These are phyloP conservation scores for Ceratocystis cacaofunesta DNA, from an alignment of 2,329 filamentous ascomycete species.

Conservation along the genomic window DNA sequence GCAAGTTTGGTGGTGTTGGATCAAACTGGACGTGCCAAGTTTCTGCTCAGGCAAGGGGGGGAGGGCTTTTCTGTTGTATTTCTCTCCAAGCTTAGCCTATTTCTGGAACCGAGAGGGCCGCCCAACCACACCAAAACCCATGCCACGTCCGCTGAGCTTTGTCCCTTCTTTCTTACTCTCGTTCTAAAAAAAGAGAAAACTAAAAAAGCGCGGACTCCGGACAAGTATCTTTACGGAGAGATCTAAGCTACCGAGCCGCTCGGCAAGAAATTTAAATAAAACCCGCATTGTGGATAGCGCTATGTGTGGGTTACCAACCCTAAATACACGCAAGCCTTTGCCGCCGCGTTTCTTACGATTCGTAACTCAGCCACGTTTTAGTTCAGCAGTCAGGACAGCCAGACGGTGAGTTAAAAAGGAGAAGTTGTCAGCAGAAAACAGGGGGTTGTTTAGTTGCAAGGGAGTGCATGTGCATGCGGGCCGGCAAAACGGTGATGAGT, in stretches of 20 bases:
- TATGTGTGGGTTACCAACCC: background rate
- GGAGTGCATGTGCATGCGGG: background rate
- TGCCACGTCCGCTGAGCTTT: background rate
- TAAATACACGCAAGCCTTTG: background rate
- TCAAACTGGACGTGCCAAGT: background rate
- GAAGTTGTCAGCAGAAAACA: background rate
- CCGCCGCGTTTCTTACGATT: background rate
- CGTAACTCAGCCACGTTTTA: constrained; percentile 1
- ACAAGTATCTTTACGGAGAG: background rate
- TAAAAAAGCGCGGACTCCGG: constrained; percentile 4
- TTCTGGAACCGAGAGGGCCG: background rate
- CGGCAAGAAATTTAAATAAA: background rate
- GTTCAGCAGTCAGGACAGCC: background rate
- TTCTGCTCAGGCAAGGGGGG: background rate
- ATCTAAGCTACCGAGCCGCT: constrained; percentile 2
- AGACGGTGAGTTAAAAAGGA: background rate
- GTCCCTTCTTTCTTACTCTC: background rate
- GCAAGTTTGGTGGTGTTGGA: background rate
- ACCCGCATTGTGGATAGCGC: background rate
- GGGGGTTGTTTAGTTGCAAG: background rate
- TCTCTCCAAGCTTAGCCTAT: background rate
- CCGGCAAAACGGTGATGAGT: background rate
- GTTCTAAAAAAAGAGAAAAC: constrained; percentile 6
- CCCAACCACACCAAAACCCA: background rate
- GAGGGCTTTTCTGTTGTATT: too few species aligned